Conservation (phyloP, 805 yeast genomes). For the Wickerhamomyces silvicola region DNA sequence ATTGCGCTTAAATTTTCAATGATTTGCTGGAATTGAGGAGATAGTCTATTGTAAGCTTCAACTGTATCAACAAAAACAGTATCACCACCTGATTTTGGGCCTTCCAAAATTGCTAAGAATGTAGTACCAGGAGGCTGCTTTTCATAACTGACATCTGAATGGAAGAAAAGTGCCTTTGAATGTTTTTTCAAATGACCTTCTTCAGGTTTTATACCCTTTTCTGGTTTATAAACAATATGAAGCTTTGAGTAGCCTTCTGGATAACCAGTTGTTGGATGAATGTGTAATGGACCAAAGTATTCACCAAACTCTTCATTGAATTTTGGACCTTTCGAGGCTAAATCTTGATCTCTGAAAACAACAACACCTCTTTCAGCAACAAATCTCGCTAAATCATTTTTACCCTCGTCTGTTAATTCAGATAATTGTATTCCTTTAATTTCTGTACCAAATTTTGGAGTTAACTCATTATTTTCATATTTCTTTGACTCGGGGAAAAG, state of each 20-base stretch:
- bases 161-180: slow-evolving; percentile 32
- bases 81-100: slow-evolving; percentile 55
- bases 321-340: slow-evolving; percentile 44
- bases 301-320: slow-evolving; percentile 44
- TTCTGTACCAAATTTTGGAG: slow-evolving; percentile 65
- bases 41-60: slow-evolving; percentile 58
- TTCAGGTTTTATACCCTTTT: slow-evolving; percentile 1
- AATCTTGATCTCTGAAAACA: slow-evolving; percentile 58
- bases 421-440: slow-evolving; percentile 53
- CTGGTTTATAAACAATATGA: slow-evolving; percentile 47
- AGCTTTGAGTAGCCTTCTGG: slow-evolving; percentile 52
- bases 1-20: slow-evolving; percentile 50
- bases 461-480: slow-evolving; percentile 35
- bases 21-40: slow-evolving; percentile 48
- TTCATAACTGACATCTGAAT: slow-evolving; percentile 62
- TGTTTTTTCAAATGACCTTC: slow-evolving; percentile 1
- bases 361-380: slow-evolving; percentile 64
- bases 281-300: slow-evolving; percentile 62
- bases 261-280: slow-evolving; percentile 68
- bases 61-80: slow-evolving; percentile 55
- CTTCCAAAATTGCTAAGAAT: slow-evolving; percentile 49
- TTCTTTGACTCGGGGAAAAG: slow-evolving; percentile 1
- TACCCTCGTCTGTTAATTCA: slow-evolving; percentile 44
- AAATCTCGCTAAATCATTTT: slow-evolving; percentile 60
- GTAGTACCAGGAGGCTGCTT: slow-evolving; percentile 61